Percentiles rank a stretch among this genome's conserved stretches.
Conservation (phyloP, 306 rosid species). For the Glycine tomentella region DNA sequence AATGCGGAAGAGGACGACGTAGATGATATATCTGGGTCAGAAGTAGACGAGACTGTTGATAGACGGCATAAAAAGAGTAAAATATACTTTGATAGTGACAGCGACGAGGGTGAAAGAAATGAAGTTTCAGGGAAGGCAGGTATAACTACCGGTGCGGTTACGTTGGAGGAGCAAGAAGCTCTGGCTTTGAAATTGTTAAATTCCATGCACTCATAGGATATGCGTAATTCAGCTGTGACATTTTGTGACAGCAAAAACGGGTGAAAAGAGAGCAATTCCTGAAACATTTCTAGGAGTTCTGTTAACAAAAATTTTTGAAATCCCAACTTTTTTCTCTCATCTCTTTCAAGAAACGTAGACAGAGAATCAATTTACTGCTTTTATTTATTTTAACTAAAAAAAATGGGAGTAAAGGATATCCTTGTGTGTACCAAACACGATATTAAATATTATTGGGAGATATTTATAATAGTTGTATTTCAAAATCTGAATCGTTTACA, state of each 20-base stretch:
- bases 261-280: conserved; percentile 27
- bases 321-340: background rate
- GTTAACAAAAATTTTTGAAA: conserved; percentile 10
- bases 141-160: conserved; percentile 40
- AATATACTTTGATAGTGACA: conserved; percentile 64
- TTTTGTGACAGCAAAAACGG: background rate
- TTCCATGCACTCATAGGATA: conserved; percentile 66
- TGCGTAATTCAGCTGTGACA: background rate
- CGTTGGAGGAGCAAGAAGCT: conserved; percentile 78
- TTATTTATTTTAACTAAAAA: no score
- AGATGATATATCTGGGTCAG: conserved; percentile 62
- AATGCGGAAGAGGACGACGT: conserved; percentile 51
- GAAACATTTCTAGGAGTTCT: background rate
- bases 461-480: no score
- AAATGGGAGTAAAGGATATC: no score
- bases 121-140: conserved; percentile 42
- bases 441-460: no score
- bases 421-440: no score
- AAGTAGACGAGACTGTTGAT: conserved; percentile 48
- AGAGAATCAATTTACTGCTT: background rate
- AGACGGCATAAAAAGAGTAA: conserved; percentile 62
- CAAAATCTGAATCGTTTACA: no score
- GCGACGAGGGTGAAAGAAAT: conserved; percentile 61
- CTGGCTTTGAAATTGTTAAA: conserved; percentile 76
- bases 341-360: background rate